Conservation (phyloP, 192 early-diverging fungal species). For the Rhizoclosmatium sp. region DNA sequence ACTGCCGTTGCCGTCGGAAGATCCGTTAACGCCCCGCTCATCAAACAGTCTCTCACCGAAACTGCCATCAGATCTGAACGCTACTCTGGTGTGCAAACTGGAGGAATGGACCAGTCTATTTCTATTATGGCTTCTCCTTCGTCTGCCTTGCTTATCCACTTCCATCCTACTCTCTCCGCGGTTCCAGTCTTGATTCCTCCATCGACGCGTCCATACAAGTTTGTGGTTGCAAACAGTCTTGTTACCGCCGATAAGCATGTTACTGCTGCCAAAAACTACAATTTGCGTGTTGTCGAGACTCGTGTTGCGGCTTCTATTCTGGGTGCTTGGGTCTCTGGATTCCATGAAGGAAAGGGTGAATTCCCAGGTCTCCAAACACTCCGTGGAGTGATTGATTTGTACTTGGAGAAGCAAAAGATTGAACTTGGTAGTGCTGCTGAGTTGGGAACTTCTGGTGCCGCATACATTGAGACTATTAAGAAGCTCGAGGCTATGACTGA, state of each 20-base stretch:
- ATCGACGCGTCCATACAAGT: slow-evolving; percentile 59
- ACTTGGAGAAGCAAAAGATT: neutral
- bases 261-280: slow-evolving; percentile 89
- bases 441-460: neutral
- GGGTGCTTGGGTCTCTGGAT: slow-evolving; percentile 5
- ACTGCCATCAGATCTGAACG: slow-evolving; percentile 84
- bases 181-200: slow-evolving; percentile 67
- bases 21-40: slow-evolving; percentile 56
- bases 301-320: slow-evolving; percentile 75
- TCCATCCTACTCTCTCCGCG: slow-evolving; percentile 77
- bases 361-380: slow-evolving; percentile 49
- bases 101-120: slow-evolving; percentile 89
- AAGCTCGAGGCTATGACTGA: slow-evolving; percentile 31
- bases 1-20: slow-evolving; percentile 72
- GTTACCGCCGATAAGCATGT: slow-evolving; percentile 86
- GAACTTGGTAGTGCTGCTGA: neutral
- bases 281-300: slow-evolving; percentile 92
- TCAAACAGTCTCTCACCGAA: slow-evolving; percentile 65
- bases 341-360: slow-evolving; percentile 55
- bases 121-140: slow-evolving; percentile 79
- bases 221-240: slow-evolving; percentile 90
- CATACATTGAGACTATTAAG: neutral
- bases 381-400: slow-evolving; percentile 48
- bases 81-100: slow-evolving; percentile 76
- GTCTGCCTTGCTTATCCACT: slow-evolving; percentile 81